Evolutionary conservation across 495 filamentous ascomycete species (phyloP).

Genomic region (Rhypophila decipiens): DNA sequence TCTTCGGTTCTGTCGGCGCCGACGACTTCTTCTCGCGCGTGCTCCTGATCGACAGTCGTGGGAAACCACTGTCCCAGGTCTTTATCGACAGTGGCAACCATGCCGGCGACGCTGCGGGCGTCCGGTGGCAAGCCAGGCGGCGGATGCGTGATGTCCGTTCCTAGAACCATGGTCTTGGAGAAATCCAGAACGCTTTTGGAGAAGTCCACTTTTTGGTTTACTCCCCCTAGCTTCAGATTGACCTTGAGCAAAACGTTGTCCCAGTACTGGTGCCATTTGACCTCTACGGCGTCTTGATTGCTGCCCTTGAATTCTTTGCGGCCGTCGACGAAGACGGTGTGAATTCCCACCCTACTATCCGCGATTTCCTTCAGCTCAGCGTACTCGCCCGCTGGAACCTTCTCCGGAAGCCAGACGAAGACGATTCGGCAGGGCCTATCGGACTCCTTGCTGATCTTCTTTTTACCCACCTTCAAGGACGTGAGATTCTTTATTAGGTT

Average conservation of each 20-base stretch:
- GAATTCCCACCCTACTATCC: conserved; percentile 57
- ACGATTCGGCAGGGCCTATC: no score
- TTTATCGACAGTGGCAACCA: conserved; percentile 32
- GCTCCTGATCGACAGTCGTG: neutral
- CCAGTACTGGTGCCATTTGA: conserved; percentile 46
- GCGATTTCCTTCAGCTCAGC: conserved; percentile 56
- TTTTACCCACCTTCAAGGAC: no score
- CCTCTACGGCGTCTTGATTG: neutral
- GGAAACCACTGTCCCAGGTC: conserved; percentile 2
- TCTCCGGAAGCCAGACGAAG: conserved; percentile 54
- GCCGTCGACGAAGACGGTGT: conserved; percentile 53
- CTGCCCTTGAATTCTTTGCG: conserved; percentile 37
- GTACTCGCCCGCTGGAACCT: conserved; percentile 50
- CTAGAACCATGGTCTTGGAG: conserved; percentile 63
- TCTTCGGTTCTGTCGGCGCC: neutral
- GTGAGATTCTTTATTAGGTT: no score
- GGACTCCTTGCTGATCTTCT: conserved; percentile 57
- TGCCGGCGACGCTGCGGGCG: conserved; percentile 52
- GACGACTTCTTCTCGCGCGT: neutral
- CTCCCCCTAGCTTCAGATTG: conserved; percentile 74
- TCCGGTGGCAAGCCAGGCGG: conserved; percentile 37
- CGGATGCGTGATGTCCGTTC: conserved; percentile 80
- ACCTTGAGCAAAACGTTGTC: conserved; percentile 72
- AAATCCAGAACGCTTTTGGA: conserved; percentile 35
- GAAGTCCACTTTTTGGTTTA: conserved; percentile 48